These are phyloP conservation scores for Citrullus amarus DNA, from an alignment of 306 rosid genomes.

Conservation along the genomic window DNA sequence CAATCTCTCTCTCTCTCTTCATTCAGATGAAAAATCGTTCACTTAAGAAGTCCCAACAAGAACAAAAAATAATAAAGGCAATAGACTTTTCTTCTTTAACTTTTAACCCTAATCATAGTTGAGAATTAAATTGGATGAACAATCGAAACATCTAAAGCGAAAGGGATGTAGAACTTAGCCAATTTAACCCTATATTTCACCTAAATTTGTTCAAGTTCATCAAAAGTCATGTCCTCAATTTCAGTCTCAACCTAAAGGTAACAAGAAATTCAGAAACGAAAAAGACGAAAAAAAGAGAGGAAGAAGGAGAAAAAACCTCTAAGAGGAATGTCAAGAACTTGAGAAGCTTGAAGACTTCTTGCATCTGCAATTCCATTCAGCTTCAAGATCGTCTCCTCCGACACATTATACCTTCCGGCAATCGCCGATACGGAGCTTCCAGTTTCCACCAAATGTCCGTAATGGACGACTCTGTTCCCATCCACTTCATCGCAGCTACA, in stretches of 20 bases:
- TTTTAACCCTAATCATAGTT: not conserved
- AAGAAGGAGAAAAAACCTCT: constrained; percentile 21
- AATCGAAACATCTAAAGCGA: not conserved
- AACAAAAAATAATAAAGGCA: not conserved
- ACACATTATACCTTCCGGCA: constrained; percentile 32
- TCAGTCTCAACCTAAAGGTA: not conserved
- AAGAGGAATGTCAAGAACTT: constrained; percentile 75
- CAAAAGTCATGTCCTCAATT: no score
- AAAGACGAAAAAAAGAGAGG: not conserved
- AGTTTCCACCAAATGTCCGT: constrained; percentile 18
- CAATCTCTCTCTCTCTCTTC: no score
- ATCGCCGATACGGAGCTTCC: constrained; percentile 24
- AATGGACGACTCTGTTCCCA: constrained; percentile 42
- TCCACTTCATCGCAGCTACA: constrained; percentile 77
- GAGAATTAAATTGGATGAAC: not conserved
- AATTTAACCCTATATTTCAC: not conserved
- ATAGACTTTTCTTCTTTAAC: not conserved
- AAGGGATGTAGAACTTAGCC: not conserved
- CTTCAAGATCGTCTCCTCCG: constrained; percentile 19
- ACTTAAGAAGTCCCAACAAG: not conserved
- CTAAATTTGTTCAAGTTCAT: not conserved
- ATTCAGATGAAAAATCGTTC: no score
- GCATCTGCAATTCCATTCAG: constrained; percentile 40
- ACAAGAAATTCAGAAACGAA: not conserved
- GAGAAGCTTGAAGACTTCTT: constrained; percentile 25